Conservation (phyloP, 2,329 filamentous ascomycete genomes). For the Ophiostoma piceae region DNA sequence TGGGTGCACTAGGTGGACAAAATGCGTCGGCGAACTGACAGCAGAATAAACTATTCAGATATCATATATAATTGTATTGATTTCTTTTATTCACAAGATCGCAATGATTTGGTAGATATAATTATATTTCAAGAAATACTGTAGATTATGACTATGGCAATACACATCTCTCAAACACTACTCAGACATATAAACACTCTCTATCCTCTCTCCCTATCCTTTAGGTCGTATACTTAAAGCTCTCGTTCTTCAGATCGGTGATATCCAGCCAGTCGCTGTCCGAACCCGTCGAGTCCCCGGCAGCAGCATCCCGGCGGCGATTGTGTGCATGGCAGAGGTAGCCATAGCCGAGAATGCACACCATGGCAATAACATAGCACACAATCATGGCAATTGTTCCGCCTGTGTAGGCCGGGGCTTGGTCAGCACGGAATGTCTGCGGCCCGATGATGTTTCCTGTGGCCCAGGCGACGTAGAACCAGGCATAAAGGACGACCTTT, state of each 20-base stretch:
- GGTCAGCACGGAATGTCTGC: constrained; percentile 50
- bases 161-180: no score
- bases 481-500: constrained; percentile 26
- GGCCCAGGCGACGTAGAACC: constrained; percentile 36
- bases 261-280: constrained; percentile 42
- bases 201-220: not conserved
- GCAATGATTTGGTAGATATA: no score
- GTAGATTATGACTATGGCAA: not conserved
- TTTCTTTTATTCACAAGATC: not conserved
- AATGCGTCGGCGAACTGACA: not conserved
- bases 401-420: constrained; percentile 49
- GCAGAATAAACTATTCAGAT: not conserved
- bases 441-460: constrained; percentile 35
- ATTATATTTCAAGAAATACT: no score
- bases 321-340: constrained; percentile 21
- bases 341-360: constrained; percentile 22
- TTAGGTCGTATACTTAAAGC: constrained; percentile 40
- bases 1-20: constrained; percentile 1
- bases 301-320: constrained; percentile 12
- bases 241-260: constrained; percentile 54
- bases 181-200: not conserved
- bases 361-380: constrained; percentile 24
- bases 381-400: constrained; percentile 40
- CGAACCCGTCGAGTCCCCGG: constrained; percentile 29
- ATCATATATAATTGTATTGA: not conserved